Conservation (phyloP, 2,329 filamentous ascomycete species). For the Colletotrichum sp. region DNA sequence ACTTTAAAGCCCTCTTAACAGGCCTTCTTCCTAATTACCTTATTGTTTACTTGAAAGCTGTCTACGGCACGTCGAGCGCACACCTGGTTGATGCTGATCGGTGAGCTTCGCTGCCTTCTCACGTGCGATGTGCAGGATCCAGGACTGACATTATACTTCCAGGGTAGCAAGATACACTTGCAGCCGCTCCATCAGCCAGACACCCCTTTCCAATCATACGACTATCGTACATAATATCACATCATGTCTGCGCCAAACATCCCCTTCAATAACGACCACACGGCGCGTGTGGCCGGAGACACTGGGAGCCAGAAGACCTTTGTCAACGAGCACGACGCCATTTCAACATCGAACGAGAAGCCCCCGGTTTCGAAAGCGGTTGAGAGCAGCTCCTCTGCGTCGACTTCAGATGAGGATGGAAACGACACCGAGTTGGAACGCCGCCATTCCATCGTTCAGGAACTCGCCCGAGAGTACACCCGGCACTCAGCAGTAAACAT, state of each 20-base stretch:
- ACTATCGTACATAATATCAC: not conserved
- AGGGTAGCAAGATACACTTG: conserved; percentile 15
- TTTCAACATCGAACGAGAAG: not conserved
- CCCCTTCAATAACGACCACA: not conserved
- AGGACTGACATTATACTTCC: not conserved
- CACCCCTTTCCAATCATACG: not conserved
- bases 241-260: not conserved
- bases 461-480: conserved; percentile 26
- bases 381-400: not conserved
- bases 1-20: not conserved
- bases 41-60: not conserved
- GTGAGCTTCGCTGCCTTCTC: not conserved
- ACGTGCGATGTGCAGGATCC: not conserved
- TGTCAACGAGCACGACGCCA: conserved; percentile 5
- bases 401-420: conserved; percentile 1
- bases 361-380: not conserved
- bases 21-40: not conserved
- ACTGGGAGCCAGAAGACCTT: conserved; percentile 21
- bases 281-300: not conserved
- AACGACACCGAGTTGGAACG: conserved; percentile 22
- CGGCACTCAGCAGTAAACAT: conserved; percentile 21
- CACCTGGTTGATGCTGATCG: conserved; percentile 17
- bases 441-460: conserved; percentile 25
- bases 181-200: conserved; percentile 16
- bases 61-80: not conserved